Evolutionary conservation across 208 protist genomes (phyloP), one percentile per base, ranked within the genome.

Genomic region (Wallacemonas sp.): DNA sequence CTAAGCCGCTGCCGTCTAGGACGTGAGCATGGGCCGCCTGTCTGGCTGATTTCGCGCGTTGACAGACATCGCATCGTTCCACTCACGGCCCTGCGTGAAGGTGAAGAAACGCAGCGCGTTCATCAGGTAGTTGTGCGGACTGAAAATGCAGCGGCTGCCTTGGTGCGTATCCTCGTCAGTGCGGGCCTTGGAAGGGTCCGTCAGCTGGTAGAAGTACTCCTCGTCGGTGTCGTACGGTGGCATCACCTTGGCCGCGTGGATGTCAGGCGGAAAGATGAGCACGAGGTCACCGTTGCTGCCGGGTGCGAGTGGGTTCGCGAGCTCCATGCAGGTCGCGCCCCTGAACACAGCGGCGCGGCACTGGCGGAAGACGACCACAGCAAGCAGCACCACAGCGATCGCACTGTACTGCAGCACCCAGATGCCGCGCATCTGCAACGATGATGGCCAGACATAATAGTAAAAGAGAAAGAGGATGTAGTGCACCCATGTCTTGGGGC

Each of bases 261-360:
- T 32, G n/a, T 56, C 43, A 2, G 48, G 48, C 1, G 82, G 78
- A 34, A 94, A 94, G 52, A 90, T 86, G 2, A 64, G 65, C 19
- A 94, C 82, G 27, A 94, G 61, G 4, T 80, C 72, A 8, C 88
- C 88, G 24, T 80, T 46, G 52, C 48, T 81, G 60, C 82, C 62
- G 16, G 87, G 75, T 2, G 80, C 84, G n/a, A 89, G 70, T 21
- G 84, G 88, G 72, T 94, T 94, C 4, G 82, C 78, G 26, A 90
- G 57, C 73, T 94, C 88, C 46, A 91, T 70, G 8, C 80, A 76
- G 8, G 84, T 91, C 1, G 74, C 81, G 16, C 80, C 88, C 21
- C 19, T 24, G 39, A 71, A 84, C 2, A 83, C 78, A 1, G 66
- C 76, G 19, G 30, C n/a, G 75, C 76, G 81, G 70, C 91, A 85